Conservation (phyloP, 306 rosid genomes). For the Pueraria montana region DNA sequence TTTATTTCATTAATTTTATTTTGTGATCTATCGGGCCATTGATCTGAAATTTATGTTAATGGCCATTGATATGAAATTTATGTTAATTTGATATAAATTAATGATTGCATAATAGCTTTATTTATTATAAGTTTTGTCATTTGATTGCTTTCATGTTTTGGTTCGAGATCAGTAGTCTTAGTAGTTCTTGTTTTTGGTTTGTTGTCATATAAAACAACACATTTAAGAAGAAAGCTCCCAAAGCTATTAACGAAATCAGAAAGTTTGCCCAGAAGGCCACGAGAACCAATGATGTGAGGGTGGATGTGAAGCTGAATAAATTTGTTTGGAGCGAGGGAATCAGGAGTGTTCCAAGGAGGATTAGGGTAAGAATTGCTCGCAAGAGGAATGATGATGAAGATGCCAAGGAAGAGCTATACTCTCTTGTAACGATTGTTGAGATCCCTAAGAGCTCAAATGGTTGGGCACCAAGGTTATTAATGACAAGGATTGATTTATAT, state of each 20-base stretch:
- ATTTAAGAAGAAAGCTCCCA: constrained; percentile 97
- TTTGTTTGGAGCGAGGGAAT: constrained; percentile 94
- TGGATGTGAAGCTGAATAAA: constrained; percentile 94
- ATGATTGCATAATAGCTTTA: neutral
- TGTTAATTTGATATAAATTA: neutral
- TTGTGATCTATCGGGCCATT: neutral
- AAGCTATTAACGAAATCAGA: constrained; percentile 94
- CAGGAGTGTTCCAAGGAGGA: constrained; percentile 94
- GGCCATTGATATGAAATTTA: neutral
- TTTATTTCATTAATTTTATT: neutral
- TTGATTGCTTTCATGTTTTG: neutral
- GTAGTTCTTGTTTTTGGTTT: neutral
- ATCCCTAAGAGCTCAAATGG: constrained; percentile 83
- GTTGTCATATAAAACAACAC: constrained; percentile 63
- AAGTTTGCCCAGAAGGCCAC: constrained; percentile 91
- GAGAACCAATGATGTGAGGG: constrained; percentile 94
- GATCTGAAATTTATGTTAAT: neutral
- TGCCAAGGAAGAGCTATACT: constrained; percentile 95
- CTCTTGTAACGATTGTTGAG: constrained; percentile 92
- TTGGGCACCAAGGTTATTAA: constrained; percentile 92
- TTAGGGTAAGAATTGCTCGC: constrained; percentile 96
- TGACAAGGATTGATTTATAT: constrained; percentile 77
- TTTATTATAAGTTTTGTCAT: neutral
- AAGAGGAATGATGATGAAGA: constrained; percentile 97
- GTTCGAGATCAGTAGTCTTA: neutral